Evolutionary conservation across 441 rosid genomes (phyloP), one percentile per base, ranked within the genome.

Genomic region (Isatis lusitanica): DNA sequence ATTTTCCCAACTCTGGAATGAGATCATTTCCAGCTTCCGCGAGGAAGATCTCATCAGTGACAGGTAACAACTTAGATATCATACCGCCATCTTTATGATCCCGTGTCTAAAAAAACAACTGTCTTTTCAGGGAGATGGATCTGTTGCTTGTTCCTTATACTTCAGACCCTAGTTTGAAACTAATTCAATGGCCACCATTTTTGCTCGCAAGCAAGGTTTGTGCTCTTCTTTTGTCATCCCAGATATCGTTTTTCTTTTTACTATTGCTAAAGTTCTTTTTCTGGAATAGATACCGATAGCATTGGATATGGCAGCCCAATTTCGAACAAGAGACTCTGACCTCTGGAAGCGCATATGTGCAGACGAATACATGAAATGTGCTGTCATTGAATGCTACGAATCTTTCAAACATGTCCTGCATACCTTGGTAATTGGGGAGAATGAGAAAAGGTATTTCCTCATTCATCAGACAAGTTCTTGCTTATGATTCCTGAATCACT

Each of bases 181-280:
- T 96, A 60, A 96, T 96, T 79, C 99, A 93, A 81, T 96, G 99
- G 99, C 99, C 99, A 53, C 99, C 99, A 0, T 93, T 96, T 88
- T 73, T 91, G 87, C 93, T 96, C 70, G 97, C 98, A 75, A 93
- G 96, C 98, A 96, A 96, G 98, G 99, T 96, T 80, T 42, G 82
- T 63, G 51, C 15, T 63, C 47, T 81, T 62, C 33, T 52, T 55
- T 73, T 15, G 9, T 56, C 61, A 48, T 79, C 39, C 38, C 62
- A 40, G 9, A 16, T 71, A 35, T 58, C 12, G 16, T 36, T 26
- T 63, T 69, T 40, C 9, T 7, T 28, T 31, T 59, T 62, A 17
- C 46, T 70, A 63, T 47, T 68, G 74, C 35, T 79, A 28, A 58
- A 28, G 8, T 58, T 63, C 70, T 16, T 53, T 73, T 48, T 55